Base-by-base conservation (phyloP, 2,329 filamentous ascomycete species). In the Graphiopsis chlorocephala region DNA sequence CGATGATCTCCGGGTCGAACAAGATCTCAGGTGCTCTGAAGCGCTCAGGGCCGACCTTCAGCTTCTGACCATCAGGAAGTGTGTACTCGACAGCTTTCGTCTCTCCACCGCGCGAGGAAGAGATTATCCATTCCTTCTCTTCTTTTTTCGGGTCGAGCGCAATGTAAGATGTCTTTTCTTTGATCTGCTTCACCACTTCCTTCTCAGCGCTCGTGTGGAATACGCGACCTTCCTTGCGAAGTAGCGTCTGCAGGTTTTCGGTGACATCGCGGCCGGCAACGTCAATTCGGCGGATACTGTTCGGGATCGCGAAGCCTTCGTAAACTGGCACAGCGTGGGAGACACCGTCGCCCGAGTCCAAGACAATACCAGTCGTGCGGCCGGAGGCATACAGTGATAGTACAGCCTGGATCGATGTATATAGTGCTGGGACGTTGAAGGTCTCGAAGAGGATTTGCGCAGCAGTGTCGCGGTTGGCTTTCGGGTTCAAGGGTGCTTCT, bases 151-250 rank as follows among this genome's bases (percentile, higher is more conserved):
- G 93, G 77, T 98, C 93, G 61, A 91, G 81, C 26, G 95, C 93
- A 45, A 99, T 90, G 77, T 98, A 99, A 64, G 91, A 90, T 56
- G 92, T 90, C 75, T 91, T 91, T 84, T 99, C 95, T 82, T 99
- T 99, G 81, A 99, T 97, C 78, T 92, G 85, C 70, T 94, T 88
- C 65, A 99, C 95, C n/a, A 97, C 93, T 80, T 99, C 95, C 82
- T 99, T 99, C 83, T 99, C 95, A 14, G 95, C 95, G 76, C 93
- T 97, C 20, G 95, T 99, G 80, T 98, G 94, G 78, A 99, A 96
- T 20, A 97, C 88, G 76, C 95, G 92, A 58, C 95, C 95, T 72
- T 89, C 91, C 83, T 97, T 98, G 74, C 95, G 87, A 71, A 99
- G 83, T 71, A 98, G 81, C 66, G 90, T 88, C 79, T 99, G 95